Conservation (phyloP, 768 basidiomycete species). For the Xerocomellus chrysenteron region DNA sequence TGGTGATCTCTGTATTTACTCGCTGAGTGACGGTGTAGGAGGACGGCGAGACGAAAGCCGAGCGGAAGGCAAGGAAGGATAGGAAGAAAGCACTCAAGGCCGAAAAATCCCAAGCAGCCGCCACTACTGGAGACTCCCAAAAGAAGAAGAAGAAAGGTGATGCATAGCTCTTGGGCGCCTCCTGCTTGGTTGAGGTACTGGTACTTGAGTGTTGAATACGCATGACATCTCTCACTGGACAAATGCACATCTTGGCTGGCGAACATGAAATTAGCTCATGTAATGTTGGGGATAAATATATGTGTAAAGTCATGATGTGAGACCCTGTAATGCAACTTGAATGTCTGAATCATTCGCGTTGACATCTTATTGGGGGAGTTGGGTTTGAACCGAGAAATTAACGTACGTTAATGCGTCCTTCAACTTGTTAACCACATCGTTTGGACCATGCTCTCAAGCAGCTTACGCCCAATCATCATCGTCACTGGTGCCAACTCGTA, state of each 20-base stretch:
- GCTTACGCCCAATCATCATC: slow-evolving; percentile 48
- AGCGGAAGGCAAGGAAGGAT: slow-evolving; percentile 80
- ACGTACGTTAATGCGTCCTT: no score
- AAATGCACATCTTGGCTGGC: background rate
- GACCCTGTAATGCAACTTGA: no score
- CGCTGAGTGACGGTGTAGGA: slow-evolving; percentile 27
- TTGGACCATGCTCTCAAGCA: slow-evolving; percentile 27
- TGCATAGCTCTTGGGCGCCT: slow-evolving; percentile 19
- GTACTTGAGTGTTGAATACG: background rate
- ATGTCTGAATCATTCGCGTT: no score
- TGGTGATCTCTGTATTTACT: slow-evolving; percentile 4
- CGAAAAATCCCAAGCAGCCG: slow-evolving; percentile 57
- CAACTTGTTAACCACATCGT: background rate
- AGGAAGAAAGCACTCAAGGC: slow-evolving; percentile 76
- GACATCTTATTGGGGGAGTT: no score
- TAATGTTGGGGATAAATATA: no score
- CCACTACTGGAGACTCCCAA: slow-evolving; percentile 40
- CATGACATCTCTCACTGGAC: background rate
- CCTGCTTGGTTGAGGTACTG: background rate
- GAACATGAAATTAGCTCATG: background rate
- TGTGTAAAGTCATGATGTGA: no score
- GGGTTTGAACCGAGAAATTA: no score
- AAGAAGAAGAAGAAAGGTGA: slow-evolving; percentile 43
- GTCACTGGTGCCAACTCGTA: slow-evolving; percentile 75
- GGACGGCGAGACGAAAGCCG: slow-evolving; percentile 73